phyloP scores from a whole-genome alignment of 2,329 filamentous ascomycete genomes.

The Arthrobotrys entomopaga region DNA sequence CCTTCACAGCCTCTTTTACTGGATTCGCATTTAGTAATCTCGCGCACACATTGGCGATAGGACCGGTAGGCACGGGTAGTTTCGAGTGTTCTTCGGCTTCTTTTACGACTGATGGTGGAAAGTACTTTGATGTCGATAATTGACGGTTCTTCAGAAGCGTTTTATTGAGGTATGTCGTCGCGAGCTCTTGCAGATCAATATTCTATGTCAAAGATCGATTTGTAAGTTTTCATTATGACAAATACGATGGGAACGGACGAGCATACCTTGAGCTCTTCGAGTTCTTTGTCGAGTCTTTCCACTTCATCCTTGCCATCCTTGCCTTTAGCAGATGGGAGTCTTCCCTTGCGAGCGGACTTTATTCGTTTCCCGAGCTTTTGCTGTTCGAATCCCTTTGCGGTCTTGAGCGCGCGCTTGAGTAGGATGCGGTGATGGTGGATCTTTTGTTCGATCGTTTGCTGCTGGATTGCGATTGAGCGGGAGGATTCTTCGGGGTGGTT shows the following conservation, averaged over 20 bases:
- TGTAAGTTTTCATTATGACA: conserved; percentile 1
- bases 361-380: conserved; percentile 74
- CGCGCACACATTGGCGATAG: conserved; percentile 66
- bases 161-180: conserved; percentile 66
- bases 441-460: conserved; percentile 46
- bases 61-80: conserved; percentile 21
- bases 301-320: conserved; percentile 64
- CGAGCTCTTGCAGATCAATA: conserved; percentile 65
- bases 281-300: conserved; percentile 72
- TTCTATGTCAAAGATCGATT: conserved; percentile 58
- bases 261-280: conserved; percentile 65
- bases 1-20: conserved; percentile 66
- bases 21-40: conserved; percentile 68
- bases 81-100: conserved; percentile 59
- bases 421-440: conserved; percentile 47
- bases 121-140: conserved; percentile 64
- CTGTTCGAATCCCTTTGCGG: conserved; percentile 78
- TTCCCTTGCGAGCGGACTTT: conserved; percentile 62
- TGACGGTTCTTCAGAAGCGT: conserved; percentile 67
- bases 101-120: conserved; percentile 62
- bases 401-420: conserved; percentile 71
- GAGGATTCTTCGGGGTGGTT: conserved; percentile 29
- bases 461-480: conserved; percentile 49
- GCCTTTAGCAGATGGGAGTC: conserved; percentile 49
- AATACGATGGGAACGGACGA: background rate